Percentiles rank a stretch among this genome's conserved stretches.
Evolutionary conservation across 257 asterid genomes (phyloP).

Genomic region (Solanum tarapatanum): DNA sequence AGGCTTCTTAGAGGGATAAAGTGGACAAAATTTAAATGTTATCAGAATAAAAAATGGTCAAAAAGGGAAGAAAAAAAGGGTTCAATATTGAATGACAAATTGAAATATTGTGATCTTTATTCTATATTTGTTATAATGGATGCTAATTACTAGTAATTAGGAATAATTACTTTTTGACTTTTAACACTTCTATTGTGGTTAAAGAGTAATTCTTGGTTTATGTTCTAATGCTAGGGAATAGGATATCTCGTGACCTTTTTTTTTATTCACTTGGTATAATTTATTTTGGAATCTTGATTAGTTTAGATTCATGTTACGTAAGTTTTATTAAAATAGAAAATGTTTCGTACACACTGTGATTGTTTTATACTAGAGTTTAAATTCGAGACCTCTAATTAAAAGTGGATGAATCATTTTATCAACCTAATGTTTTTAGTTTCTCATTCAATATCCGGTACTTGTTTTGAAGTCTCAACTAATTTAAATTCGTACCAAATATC

Average conservation of each 20-base stretch:
- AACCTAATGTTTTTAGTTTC: background rate
- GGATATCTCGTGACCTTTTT: background rate
- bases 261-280: background rate
- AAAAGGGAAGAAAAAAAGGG: background rate
- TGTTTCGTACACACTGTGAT: accelerated
- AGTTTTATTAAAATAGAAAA: background rate
- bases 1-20: conserved; percentile 3
- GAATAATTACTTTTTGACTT: background rate
- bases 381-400: background rate
- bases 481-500: background rate
- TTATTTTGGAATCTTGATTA: background rate
- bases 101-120: background rate
- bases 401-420: background rate
- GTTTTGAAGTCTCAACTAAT: background rate
- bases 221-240: background rate
- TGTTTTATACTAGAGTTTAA: background rate
- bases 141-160: background rate
- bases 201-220: background rate
- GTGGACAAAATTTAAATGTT: background rate
- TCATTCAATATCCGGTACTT: accelerated
- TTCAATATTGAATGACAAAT: background rate
- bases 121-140: background rate
- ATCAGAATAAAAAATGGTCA: background rate
- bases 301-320: background rate
- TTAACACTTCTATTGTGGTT: background rate